Conservation (phyloP, 2,329 filamentous ascomycete genomes). For the Diaporthe vexans region DNA sequence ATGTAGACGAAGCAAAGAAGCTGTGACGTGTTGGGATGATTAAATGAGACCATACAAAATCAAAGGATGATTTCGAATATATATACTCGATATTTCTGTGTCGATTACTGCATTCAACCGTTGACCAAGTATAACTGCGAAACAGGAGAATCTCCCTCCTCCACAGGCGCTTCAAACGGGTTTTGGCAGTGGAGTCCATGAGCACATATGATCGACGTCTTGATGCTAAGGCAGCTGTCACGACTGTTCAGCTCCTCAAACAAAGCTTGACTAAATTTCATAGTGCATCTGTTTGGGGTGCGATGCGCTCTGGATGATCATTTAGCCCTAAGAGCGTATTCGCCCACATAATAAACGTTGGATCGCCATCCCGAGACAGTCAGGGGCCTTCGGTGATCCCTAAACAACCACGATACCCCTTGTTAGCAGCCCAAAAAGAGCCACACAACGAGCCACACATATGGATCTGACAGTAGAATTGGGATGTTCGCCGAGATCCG, state of each 20-base stretch:
- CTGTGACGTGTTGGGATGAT: not conserved
- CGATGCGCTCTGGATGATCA: not conserved
- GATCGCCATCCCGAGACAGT: not conserved
- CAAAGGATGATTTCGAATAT: not conserved
- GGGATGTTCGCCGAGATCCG: not conserved
- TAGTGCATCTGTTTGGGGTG: not conserved
- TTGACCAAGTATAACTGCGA: not conserved
- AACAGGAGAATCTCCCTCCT: not conserved
- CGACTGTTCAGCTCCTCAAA: not conserved
- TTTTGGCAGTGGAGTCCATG: not conserved
- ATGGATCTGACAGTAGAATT: not conserved
- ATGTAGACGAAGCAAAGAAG: not conserved
- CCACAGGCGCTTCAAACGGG: not conserved
- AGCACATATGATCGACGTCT: not conserved
- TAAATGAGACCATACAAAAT: too few relatives aligned
- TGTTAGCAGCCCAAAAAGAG: not conserved
- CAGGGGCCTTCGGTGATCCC: not conserved
- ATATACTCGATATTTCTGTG: not conserved
- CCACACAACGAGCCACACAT: not conserved
- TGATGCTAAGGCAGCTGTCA: conserved; percentile 2
- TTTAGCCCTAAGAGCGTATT: conserved; percentile 10
- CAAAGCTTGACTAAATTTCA: not conserved
- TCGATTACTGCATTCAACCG: not conserved
- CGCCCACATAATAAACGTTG: not conserved
- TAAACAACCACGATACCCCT: not conserved